These are phyloP conservation scores for Amanita polypyramis DNA, from an alignment of 768 basidiomycete genomes.

Conservation along the genomic window DNA sequence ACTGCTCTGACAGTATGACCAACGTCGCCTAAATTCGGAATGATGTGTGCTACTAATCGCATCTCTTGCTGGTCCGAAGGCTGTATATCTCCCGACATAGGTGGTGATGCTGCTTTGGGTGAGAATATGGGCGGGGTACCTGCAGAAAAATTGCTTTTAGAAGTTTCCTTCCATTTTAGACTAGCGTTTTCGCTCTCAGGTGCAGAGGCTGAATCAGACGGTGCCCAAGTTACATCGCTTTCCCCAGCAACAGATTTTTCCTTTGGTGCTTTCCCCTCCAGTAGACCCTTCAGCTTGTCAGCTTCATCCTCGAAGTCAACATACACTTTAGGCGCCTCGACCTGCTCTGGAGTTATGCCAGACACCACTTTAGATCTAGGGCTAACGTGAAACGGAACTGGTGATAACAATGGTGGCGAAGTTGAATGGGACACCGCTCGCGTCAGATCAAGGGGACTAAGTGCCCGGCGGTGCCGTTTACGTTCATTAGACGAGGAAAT, in stretches of 20 bases:
- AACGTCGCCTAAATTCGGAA: slow-evolving; percentile 34
- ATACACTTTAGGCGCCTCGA: slow-evolving; percentile 68
- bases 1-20: slow-evolving; percentile 36
- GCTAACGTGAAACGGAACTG: slow-evolving; percentile 41
- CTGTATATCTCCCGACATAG: slow-evolving; percentile 21
- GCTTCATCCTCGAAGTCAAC: slow-evolving; percentile 80
- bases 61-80: not conserved
- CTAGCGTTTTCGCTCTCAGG: slow-evolving; percentile 16
- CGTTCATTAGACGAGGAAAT: slow-evolving; percentile 9
- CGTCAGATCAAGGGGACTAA: slow-evolving; percentile 14
- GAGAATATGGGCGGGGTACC: slow-evolving; percentile 32
- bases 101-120: slow-evolving; percentile 28
- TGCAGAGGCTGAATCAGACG: slow-evolving; percentile 14
- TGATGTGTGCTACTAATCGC: slow-evolving; percentile 20
- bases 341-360: slow-evolving; percentile 58
- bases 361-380: slow-evolving; percentile 57
- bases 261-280: slow-evolving; percentile 43
- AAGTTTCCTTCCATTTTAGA: slow-evolving; percentile 22
- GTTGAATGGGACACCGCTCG: slow-evolving; percentile 16
- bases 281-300: slow-evolving; percentile 62
- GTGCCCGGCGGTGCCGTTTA: slow-evolving; percentile 5
- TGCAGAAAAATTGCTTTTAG: slow-evolving; percentile 35
- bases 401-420: slow-evolving; percentile 29
- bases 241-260: slow-evolving; percentile 21
- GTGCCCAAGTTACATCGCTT: slow-evolving; percentile 13